These are phyloP conservation scores for Teratosphaeria zuluensis DNA, from an alignment of 2,329 filamentous ascomycete genomes.

Conservation along the genomic window DNA sequence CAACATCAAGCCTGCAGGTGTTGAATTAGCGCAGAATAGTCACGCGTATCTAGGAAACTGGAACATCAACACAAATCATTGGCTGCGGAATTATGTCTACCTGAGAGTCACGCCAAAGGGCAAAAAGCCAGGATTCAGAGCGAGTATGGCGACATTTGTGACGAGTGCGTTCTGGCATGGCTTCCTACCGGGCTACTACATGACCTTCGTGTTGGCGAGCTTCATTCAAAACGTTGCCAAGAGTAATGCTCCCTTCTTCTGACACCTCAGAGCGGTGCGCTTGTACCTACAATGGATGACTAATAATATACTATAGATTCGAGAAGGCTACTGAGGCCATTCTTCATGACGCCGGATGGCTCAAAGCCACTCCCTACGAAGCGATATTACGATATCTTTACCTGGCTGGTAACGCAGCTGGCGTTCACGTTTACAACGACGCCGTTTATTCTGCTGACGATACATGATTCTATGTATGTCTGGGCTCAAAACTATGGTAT, in stretches of 20 bases:
- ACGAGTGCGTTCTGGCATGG: constrained; percentile 98
- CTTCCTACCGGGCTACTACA: constrained; percentile 93
- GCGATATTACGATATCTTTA: constrained; percentile 74
- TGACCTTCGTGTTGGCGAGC: constrained; percentile 79
- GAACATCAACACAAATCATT: constrained; percentile 98
- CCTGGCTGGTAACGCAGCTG: constrained; percentile 67
- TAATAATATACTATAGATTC: constrained; percentile 50
- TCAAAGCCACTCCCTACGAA: constrained; percentile 61
- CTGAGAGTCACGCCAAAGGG: constrained; percentile 88
- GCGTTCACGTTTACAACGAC: constrained; percentile 72
- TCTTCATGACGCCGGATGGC: constrained; percentile 76
- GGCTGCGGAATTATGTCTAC: constrained; percentile 93
- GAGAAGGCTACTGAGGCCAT: constrained; percentile 79
- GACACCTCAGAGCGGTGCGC: background rate
- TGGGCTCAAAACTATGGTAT: constrained; percentile 46
- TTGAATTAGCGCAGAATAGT: constrained; percentile 90
- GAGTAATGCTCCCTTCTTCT: constrained; percentile 51
- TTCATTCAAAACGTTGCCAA: constrained; percentile 91
- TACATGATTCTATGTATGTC: constrained; percentile 59
- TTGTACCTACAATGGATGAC: background rate
- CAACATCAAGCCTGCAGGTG: constrained; percentile 76
- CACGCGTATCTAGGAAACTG: constrained; percentile 82
- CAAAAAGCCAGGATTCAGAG: constrained; percentile 92
- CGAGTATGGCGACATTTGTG: constrained; percentile 84
- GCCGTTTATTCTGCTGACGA: constrained; percentile 75